Conservation (phyloP, 2,329 filamentous ascomycete genomes). For the Claviceps arundinis region DNA sequence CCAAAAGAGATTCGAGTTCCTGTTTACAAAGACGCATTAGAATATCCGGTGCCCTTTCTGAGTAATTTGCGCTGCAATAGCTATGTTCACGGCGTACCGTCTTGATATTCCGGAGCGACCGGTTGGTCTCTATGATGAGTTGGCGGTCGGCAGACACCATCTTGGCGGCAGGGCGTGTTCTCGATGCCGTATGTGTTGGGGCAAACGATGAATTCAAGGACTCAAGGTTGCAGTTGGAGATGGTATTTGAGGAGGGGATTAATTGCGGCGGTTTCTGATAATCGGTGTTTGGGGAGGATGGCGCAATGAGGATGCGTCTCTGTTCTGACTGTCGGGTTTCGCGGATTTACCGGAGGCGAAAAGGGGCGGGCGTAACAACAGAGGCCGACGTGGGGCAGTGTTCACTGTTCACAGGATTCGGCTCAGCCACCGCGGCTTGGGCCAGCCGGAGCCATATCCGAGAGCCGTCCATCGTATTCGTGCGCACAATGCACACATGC, state of each 20-base stretch:
- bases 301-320: background rate
- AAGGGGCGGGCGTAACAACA: background rate
- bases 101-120: slow-evolving; percentile 77
- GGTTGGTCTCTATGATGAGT: slow-evolving; percentile 57
- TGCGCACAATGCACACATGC: background rate
- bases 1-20: slow-evolving; percentile 85
- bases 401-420: background rate
- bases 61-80: background rate
- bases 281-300: background rate
- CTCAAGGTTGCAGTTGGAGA: background rate
- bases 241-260: background rate
- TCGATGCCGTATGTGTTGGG: background rate
- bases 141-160: slow-evolving; percentile 41
- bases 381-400: background rate
- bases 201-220: background rate
- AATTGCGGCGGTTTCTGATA: background rate
- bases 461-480: background rate
- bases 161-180: slow-evolving; percentile 7
- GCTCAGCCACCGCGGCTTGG: background rate
- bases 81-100: slow-evolving; percentile 36
- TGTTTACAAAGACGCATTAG: slow-evolving; percentile 21
- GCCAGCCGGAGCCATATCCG: no score
- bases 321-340: background rate
- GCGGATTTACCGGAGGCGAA: no score
- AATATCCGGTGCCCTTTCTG: background rate